Conservation (phyloP, 2,329 filamentous ascomycete genomes). For the Atkinsonella hypoxylon region DNA sequence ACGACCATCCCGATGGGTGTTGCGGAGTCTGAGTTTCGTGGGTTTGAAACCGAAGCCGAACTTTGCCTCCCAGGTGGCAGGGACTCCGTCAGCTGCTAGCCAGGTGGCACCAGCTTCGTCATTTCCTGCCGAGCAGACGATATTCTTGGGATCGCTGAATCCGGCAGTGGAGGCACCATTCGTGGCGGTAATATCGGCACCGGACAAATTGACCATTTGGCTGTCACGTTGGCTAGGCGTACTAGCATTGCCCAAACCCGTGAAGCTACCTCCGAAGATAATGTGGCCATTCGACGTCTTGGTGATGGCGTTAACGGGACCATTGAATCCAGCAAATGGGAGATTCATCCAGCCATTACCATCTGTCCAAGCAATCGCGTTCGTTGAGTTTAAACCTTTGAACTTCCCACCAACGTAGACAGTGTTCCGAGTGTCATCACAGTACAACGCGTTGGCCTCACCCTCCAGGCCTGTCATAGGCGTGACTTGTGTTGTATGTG, state of each 20-base stretch:
- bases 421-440: conserved; percentile 63
- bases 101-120: conserved; percentile 68
- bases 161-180: conserved; percentile 50
- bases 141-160: conserved; percentile 65
- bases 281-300: conserved; percentile 73
- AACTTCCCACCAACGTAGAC: conserved; percentile 91
- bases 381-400: conserved; percentile 66
- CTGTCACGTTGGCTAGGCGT: conserved; percentile 53
- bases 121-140: conserved; percentile 62
- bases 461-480: conserved; percentile 74
- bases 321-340: conserved; percentile 90
- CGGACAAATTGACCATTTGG: conserved; percentile 74
- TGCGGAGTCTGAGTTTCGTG: conserved; percentile 77
- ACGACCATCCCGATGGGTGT: conserved; percentile 71
- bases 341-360: conserved; percentile 63
- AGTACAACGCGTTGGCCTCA: conserved; percentile 69
- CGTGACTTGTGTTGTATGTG: conserved; percentile 55
- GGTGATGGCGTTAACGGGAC: conserved; percentile 74
- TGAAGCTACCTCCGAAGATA: conserved; percentile 84
- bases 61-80: conserved; percentile 72
- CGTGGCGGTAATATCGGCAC: conserved; percentile 59
- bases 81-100: conserved; percentile 57
- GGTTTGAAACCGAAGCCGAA: conserved; percentile 80
- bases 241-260: conserved; percentile 71
- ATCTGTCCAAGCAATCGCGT: conserved; percentile 73